phyloP scores from a whole-genome alignment of 129 eudicot genomes.

The Oenanthe sinensis region DNA sequence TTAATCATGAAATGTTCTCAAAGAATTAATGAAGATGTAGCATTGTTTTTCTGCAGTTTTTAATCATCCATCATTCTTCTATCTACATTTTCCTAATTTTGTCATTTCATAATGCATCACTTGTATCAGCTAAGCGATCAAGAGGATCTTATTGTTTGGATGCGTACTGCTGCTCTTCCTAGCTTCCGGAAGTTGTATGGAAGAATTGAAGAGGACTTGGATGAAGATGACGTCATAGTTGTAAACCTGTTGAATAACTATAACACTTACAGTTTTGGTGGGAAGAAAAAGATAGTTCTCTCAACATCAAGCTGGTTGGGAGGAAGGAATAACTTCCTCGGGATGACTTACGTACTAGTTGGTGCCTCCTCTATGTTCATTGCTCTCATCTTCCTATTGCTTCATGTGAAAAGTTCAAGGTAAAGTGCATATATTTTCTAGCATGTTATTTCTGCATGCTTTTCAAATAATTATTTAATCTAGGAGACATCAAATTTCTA shows the following conservation, averaged over 20 bases:
- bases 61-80: background rate
- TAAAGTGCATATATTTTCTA: conserved; percentile 12
- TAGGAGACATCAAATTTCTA: background rate
- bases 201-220: conserved; percentile 72
- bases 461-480: background rate
- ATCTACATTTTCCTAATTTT: background rate
- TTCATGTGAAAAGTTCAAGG: conserved; percentile 79
- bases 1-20: background rate
- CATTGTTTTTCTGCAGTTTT: background rate
- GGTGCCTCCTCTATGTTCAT: conserved; percentile 54
- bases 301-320: conserved; percentile 90
- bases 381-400: conserved; percentile 57
- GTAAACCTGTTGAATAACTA: conserved; percentile 65
- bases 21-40: background rate
- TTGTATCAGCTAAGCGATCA: conserved; percentile 64
- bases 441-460: conserved; percentile 8
- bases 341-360: conserved; percentile 53
- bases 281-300: conserved; percentile 67
- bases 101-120: background rate
- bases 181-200: conserved; percentile 80
- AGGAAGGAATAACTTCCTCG: conserved; percentile 74
- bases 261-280: conserved; percentile 82
- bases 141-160: conserved; percentile 95
- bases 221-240: conserved; percentile 42
- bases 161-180: conserved; percentile 96